Evolutionary conservation across 441 rosid genomes (phyloP).

Genomic region (Populus tomentosa): DNA sequence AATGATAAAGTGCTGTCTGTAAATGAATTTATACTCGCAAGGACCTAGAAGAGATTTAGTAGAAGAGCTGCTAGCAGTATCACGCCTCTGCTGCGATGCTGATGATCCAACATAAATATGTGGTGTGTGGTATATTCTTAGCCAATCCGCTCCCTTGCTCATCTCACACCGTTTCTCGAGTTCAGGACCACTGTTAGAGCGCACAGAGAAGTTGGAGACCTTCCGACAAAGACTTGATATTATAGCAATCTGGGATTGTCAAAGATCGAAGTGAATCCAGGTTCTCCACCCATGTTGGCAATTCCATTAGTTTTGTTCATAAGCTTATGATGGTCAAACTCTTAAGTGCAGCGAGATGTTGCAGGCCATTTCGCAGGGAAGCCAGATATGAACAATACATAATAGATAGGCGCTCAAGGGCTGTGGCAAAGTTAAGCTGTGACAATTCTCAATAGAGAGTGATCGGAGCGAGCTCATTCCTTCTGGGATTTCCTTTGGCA

Average conservation of each 20-base stretch:
- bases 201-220: background rate
- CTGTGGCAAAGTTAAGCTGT: constrained; percentile 4
- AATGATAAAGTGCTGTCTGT: no score
- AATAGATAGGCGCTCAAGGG: constrained; percentile 23
- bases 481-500: background rate
- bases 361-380: constrained; percentile 14
- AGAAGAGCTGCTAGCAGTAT: background rate
- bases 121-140: background rate
- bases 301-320: background rate
- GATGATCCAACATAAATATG: background rate
- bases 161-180: background rate
- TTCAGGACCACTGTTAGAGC: background rate
- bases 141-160: background rate
- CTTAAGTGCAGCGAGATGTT: constrained; percentile 7
- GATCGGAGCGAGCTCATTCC: constrained; percentile 11
- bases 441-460: constrained; percentile 23
- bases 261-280: background rate
- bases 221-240: background rate
- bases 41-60: background rate
- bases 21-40: no score
- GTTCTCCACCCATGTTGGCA: background rate
- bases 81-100: background rate
- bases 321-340: constrained; percentile 7
- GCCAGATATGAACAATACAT: constrained; percentile 25
- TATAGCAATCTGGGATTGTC: background rate